Evolutionary conservation across 225 moss, liverwort and hornwort species (phyloP), one percentile per base, ranked within the genome.

Genomic region (Pseudisothecium myosuroides): DNA sequence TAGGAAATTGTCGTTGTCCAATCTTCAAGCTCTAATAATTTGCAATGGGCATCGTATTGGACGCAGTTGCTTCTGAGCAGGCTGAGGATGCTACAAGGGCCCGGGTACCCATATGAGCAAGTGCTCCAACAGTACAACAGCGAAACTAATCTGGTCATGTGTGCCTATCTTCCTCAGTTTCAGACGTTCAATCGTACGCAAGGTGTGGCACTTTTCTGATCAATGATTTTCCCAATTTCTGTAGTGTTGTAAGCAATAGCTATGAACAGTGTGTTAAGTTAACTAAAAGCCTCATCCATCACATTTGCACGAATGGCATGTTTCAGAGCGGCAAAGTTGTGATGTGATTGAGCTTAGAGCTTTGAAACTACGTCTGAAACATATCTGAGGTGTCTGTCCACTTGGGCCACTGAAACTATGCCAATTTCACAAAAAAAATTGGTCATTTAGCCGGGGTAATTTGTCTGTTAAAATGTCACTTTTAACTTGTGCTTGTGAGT

Each of bases 61-160:
- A 52, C 82, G 36, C 95, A 98, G 98, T 54, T 98, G 62, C 96
- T 98, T 62, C 39, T 98, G 92, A 97, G 93, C 61, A 92, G 95
- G 89, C 88, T 97, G 37, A 83, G 94, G 63, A 86, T 97, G 64
- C 88, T 97, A 65, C 89, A 94, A 89, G 88, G 89, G n/a, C 95
- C 95, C 5, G 91, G 94, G 1, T 98, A 95, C 52, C 98, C 98
- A 1, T 97, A 94, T 54, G 96, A 97, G 85, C 86, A 80, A 65
- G 90, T 92, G n/a, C 86, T 98, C 14, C 49, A 22, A 20, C 96
- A 98, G 76, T 96, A 94, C 71, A 59, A 93, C 65, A 88, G 90
- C 50, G 92, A 97, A 84, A 98, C 93, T 15, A 86, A 92, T 75
- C 78, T 95, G 65, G 96, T 96, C 43, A 94, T 98, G 97, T 98